Conservation (phyloP, 495 filamentous ascomycete species). For the Neurospora sp. region DNA sequence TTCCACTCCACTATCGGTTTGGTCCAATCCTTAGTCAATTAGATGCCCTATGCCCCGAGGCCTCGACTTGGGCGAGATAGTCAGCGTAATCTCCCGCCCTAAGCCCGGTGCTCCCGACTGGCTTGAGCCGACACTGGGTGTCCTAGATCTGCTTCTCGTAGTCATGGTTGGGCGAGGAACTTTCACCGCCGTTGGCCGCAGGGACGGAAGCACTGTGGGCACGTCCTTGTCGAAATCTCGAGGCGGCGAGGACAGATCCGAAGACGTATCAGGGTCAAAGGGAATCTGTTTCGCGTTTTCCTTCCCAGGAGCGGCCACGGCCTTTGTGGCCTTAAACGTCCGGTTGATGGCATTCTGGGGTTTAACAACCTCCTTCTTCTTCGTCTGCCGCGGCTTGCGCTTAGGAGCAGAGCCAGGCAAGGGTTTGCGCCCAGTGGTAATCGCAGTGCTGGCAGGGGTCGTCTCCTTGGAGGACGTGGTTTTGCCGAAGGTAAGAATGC, state of each 20-base stretch:
- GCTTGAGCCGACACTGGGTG: slow-evolving; percentile 1
- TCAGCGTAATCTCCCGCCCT: slow-evolving; percentile 9
- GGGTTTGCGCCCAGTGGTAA: slow-evolving; percentile 13
- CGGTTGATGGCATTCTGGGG: slow-evolving; percentile 27
- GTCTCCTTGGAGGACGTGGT: slow-evolving; percentile 6
- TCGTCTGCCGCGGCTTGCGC: slow-evolving; percentile 28
- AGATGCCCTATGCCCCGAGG: slow-evolving; percentile 32
- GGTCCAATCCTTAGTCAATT: slow-evolving; percentile 22
- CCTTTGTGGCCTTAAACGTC: slow-evolving; percentile 35
- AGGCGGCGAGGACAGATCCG: slow-evolving; percentile 14
- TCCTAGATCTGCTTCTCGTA: neutral
- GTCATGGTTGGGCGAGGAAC: neutral
- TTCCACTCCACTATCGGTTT: neutral
- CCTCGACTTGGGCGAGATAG: slow-evolving; percentile 34
- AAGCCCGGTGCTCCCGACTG: slow-evolving; percentile 1
- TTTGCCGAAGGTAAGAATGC: slow-evolving; percentile 23
- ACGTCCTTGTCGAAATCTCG: slow-evolving; percentile 5
- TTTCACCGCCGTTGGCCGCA: slow-evolving; percentile 11
- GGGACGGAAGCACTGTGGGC: slow-evolving; percentile 10
- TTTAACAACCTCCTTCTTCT: slow-evolving; percentile 23
- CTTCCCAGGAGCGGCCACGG: slow-evolving; percentile 2
- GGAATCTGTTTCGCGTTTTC: slow-evolving; percentile 10
- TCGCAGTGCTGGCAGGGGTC: slow-evolving; percentile 1
- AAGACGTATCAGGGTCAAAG: slow-evolving; percentile 8
- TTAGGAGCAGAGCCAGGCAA: slow-evolving; percentile 6